phyloP scores from a whole-genome alignment of 2,329 filamentous ascomycete genomes.

The Aspergillus sp. region DNA sequence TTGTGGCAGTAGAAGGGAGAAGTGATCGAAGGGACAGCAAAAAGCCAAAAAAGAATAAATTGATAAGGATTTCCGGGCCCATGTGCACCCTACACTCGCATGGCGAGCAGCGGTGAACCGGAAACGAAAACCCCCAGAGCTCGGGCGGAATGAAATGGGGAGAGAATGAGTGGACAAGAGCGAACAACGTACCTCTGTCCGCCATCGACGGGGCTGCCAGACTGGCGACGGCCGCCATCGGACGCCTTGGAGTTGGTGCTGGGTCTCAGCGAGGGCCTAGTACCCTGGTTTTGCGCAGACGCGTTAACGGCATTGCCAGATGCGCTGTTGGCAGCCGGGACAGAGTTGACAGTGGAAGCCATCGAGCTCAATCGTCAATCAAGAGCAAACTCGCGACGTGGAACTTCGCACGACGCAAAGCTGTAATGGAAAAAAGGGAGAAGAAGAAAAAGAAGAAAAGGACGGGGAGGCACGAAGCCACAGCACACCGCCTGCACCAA shows the following conservation, averaged over 20 bases:
- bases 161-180: conserved; percentile 2
- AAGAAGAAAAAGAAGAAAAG: conserved; percentile 3
- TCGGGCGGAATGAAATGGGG: not conserved
- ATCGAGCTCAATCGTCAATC: conserved; percentile 29
- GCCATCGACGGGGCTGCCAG: conserved; percentile 51
- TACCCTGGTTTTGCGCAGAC: conserved; percentile 32
- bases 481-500: not conserved
- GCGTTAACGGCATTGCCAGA: conserved; percentile 32
- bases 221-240: conserved; percentile 52
- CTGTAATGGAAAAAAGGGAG: conserved; percentile 14
- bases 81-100: no score
- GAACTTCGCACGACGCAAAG: conserved; percentile 32
- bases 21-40: no score
- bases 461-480: conserved; percentile 10
- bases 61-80: no score
- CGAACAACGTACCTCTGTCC: conserved; percentile 48
- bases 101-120: not conserved
- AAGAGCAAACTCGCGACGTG: conserved; percentile 29
- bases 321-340: conserved; percentile 30
- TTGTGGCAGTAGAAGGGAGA: no score
- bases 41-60: no score
- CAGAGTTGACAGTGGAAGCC: conserved; percentile 37
- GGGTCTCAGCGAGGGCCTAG: conserved; percentile 46
- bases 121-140: not conserved
- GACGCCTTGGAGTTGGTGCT: conserved; percentile 46